phyloP scores from a whole-genome alignment of 2,329 filamentous ascomycete genomes.

The Tolypocladium capitatum region DNA sequence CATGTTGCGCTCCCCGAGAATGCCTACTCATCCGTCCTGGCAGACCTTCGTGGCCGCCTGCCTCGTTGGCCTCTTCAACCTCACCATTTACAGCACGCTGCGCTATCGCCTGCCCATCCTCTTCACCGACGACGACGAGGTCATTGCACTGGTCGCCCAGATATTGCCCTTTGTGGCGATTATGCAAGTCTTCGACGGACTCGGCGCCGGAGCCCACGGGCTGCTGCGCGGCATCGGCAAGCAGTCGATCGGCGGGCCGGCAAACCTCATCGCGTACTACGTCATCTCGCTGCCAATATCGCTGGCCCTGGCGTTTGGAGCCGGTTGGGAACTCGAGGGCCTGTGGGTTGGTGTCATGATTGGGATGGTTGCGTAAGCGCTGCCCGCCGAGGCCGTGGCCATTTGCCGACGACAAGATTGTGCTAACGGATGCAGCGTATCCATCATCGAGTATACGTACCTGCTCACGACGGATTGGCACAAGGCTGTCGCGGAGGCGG shows the following conservation, averaged over 20 bases:
- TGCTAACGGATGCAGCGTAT: constrained; percentile 24
- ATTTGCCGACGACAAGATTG: neutral
- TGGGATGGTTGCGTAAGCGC: constrained; percentile 48
- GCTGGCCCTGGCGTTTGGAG: constrained; percentile 62
- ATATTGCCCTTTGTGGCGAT: constrained; percentile 71
- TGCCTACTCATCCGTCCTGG: neutral
- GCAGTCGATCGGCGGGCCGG: constrained; percentile 81
- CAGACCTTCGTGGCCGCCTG: constrained; percentile 48
- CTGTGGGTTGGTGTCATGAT: constrained; percentile 71
- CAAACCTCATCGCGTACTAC: constrained; percentile 81
- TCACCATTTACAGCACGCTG: constrained; percentile 53
- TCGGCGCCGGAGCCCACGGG: constrained; percentile 70
- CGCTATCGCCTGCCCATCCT: constrained; percentile 63
- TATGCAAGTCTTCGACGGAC: constrained; percentile 80
- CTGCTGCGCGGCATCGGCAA: constrained; percentile 76
- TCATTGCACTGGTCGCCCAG: constrained; percentile 52
- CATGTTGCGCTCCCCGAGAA: neutral
- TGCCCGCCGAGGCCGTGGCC: neutral
- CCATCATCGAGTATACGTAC: constrained; percentile 40
- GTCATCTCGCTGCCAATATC: constrained; percentile 72
- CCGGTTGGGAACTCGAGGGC: constrained; percentile 65
- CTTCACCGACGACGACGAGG: constrained; percentile 61
- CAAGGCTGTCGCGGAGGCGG: constrained; percentile 37
- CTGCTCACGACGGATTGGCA: constrained; percentile 40
- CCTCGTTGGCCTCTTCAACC: constrained; percentile 67